Percentiles rank a stretch among this genome's conserved stretches.
Conservation (phyloP, 1,284 basidiomycete genomes). For the Ganoderma leucocontextum region DNA sequence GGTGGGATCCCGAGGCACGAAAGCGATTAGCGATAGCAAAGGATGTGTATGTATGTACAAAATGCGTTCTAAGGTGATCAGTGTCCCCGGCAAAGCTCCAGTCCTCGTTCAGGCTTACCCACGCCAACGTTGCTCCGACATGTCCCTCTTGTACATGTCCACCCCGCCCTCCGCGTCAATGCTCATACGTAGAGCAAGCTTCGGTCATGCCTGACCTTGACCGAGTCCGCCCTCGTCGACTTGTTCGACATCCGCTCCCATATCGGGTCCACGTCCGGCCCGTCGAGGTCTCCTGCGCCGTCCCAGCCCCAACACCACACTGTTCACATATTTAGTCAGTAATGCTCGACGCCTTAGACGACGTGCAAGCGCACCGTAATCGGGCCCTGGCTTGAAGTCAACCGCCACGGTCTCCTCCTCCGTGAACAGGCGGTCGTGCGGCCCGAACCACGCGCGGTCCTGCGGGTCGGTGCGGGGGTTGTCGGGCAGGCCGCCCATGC, state of each 20-base stretch:
- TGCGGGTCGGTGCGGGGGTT: constrained; percentile 95
- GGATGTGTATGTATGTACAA: constrained; percentile 28
- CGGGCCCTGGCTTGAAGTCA: constrained; percentile 83
- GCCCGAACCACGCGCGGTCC: constrained; percentile 94
- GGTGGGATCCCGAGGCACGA: not conserved
- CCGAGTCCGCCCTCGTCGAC: constrained; percentile 65
- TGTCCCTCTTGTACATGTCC: not conserved
- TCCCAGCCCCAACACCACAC: constrained; percentile 99
- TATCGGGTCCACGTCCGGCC: constrained; percentile 93
- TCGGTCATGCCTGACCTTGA: constrained; percentile 81
- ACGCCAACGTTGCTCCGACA: not conserved
- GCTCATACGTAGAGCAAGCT: constrained; percentile 40
- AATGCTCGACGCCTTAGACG: not conserved
- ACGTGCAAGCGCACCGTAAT: constrained; percentile 68
- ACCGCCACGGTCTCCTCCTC: constrained; percentile 84
- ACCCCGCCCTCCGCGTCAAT: not conserved
- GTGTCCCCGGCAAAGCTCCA: not conserved
- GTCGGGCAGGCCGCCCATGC: constrained; percentile 91
- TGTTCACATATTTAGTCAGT: constrained; percentile 41
- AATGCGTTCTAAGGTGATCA: constrained; percentile 26
- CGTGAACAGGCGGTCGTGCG: constrained; percentile 91
- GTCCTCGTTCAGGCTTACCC: not conserved
- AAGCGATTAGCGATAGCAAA: constrained; percentile 22
- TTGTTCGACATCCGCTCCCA: constrained; percentile 88
- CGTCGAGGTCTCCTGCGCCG: constrained; percentile 94